phyloP scores from a whole-genome alignment of 306 rosid genomes.

The Trichosanthes cucumerina region DNA sequence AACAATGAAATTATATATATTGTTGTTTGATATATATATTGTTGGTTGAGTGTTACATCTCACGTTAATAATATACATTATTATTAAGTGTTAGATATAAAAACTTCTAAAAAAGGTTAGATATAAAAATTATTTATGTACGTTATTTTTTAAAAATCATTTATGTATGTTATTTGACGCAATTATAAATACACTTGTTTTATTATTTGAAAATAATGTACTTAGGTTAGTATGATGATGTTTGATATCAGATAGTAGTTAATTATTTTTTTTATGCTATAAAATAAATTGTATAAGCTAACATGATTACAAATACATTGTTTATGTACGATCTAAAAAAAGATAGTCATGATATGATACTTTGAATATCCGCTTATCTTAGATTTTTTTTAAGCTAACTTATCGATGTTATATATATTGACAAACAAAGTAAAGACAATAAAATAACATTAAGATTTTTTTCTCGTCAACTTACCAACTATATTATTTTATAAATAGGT shows the following conservation, averaged over 20 bases:
- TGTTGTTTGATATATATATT: neutral
- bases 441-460: neutral
- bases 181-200: neutral
- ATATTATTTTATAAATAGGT: neutral
- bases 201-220: too few species aligned
- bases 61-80: neutral
- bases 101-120: neutral
- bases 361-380: neutral
- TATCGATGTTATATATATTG: too few species aligned
- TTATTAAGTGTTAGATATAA: neutral
- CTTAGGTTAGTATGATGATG: too few species aligned
- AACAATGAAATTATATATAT: neutral
- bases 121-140: too few species aligned
- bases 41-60: neutral
- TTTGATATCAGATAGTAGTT: too few species aligned
- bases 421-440: neutral
- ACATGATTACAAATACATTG: neutral
- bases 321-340: neutral
- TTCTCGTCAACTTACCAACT: neutral
- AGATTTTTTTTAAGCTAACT: too few species aligned
- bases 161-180: neutral
- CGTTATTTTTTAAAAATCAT: too few species aligned
- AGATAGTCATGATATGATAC: neutral
- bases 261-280: neutral
- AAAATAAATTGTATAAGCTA: neutral